These are phyloP conservation scores for Salvia hispanica DNA, from an alignment of 257 asterid species.

Conservation along the genomic window DNA sequence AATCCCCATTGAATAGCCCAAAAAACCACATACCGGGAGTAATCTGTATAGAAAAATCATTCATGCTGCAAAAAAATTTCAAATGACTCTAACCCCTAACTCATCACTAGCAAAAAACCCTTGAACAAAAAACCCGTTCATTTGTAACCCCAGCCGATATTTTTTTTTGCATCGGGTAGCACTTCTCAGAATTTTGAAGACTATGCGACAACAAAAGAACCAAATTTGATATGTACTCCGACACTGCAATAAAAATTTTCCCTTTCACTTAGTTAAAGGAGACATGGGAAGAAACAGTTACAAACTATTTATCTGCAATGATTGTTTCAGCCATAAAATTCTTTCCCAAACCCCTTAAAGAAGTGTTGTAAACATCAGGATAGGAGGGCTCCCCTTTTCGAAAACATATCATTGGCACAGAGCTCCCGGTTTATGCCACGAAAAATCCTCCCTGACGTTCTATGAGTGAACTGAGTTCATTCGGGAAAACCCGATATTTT, in stretches of 20 bases:
- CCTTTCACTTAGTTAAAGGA: slow-evolving; percentile 11
- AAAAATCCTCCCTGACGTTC: slow-evolving; percentile 50
- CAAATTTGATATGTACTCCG: slow-evolving; percentile 52
- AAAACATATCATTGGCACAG: slow-evolving; percentile 77
- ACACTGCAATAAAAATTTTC: slow-evolving; percentile 51
- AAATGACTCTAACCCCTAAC: background rate
- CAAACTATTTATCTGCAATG: background rate
- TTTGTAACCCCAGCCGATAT: slow-evolving; percentile 62
- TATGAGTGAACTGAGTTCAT: background rate
- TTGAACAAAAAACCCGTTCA: slow-evolving; percentile 69
- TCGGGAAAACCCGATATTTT: background rate
- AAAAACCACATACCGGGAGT: slow-evolving; percentile 89
- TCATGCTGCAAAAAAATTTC: slow-evolving; percentile 11
- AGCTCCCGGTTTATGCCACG: slow-evolving; percentile 41
- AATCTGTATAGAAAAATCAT: slow-evolving; percentile 55
- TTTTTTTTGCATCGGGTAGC: slow-evolving; percentile 89
- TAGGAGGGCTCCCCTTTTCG: slow-evolving; percentile 96
- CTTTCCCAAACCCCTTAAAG: slow-evolving; percentile 73
- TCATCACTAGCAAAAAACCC: slow-evolving; percentile 10
- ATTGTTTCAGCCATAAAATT: background rate
- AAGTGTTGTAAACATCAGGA: slow-evolving; percentile 82
- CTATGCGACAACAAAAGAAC: slow-evolving; percentile 59
- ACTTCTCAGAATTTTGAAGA: slow-evolving; percentile 72
- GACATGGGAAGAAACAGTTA: background rate
- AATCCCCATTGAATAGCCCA: slow-evolving; percentile 88